Base-by-base conservation (phyloP, 2,329 filamentous ascomycete species). In the Phyllosticta citriasiana region DNA sequence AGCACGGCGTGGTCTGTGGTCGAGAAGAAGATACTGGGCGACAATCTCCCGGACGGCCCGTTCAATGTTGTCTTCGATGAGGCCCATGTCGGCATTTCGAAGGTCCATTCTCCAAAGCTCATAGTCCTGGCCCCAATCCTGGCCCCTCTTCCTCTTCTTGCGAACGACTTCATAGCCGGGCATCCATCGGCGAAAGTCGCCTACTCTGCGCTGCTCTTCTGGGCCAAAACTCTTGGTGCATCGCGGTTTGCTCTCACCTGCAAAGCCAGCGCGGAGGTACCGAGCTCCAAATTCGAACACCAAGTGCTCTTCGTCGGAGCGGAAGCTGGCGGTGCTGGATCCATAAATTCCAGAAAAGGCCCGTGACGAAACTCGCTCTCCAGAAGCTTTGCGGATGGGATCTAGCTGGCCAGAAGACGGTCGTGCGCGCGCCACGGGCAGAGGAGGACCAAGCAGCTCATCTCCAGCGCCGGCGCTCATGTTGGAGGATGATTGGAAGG, bases 1-100 rank as follows among this genome's bases (percentile, higher is more conserved):
- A 56, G 94, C 78, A 62, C 87, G 85, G 65, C 91, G 84, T 25
- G 88, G 84, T 51, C 90, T 88, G 24, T 89, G 86, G 72, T 93
- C 89, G 61, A 91, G 69, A 64, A 84, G 72, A 59, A 85, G 81
- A 70, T 82, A 91, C 80, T 88, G 92, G 64, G 87, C 88, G 71
- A 94, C 92, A 10, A 88, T 87, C 67, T 93, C 89, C 59, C 91
- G 82, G 67, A 97, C 75, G 6, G 87, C 84, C 58, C 91, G 82
- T 72, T 97, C 94, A 59, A 99, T 80, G 74, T 89, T 93, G 72
- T 97, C 93, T 64, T 88, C 85, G 0, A 97, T 83, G 55, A 97
- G 76, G 0, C 87, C 90, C 63, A 96, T 71, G 69, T 97, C 89
- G 12, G 89, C 71, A 9, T 84, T 79, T 59, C 86, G 82, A 63